Evolutionary conservation across 2,329 filamentous ascomycete species (phyloP), one percentile per base, ranked within the genome.

Genomic region (Pseudogymnoascus sp.): DNA sequence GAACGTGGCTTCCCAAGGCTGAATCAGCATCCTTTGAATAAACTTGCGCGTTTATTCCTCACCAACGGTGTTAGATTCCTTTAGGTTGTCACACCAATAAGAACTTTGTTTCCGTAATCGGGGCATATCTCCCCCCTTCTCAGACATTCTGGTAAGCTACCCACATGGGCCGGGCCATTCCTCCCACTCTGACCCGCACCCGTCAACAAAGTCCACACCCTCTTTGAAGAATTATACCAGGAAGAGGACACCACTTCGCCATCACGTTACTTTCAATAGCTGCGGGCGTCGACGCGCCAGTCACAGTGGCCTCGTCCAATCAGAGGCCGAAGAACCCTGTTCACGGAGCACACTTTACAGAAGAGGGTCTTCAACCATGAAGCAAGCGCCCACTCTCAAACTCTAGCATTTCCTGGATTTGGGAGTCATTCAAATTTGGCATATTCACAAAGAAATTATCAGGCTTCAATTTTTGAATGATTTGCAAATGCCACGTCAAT

Each of bases 261-360:
- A 61, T 71, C 69, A 71, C 69, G 69, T 71, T 68, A 70, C 63
- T 60, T 30, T 50, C 58, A 61, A 38, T 60, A 62, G 61, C 50
- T 65, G 68, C 63, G 66, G 66, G 22, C 47, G 39, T 62, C 39
- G 60, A 63, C 37, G 62, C 65, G 61, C 61, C 61, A 62, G 62
- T 59, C 59, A 41, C 38, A 35, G 30, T 20, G 58, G 20, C 16
- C 33, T 16, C 22, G 47, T 18, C 69, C 68, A 70, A 70, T 71
- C 22, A 67, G 58, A 61, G n/a, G 36, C 16, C 36, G 20, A 58
- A 66, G 37, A 68, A 62, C 65, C 69, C 64, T 69, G 64, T 50
- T 63, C 58, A 59, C 14, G 38, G 22, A 64, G 63, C 57, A 62
- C 58, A 63, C 63, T 61, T 64, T 60, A 38, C 61, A 58, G 60